Evolutionary conservation across 257 asterid genomes (phyloP), one percentile per base, ranked within the genome.

Genomic region (Solanum etuberosum): DNA sequence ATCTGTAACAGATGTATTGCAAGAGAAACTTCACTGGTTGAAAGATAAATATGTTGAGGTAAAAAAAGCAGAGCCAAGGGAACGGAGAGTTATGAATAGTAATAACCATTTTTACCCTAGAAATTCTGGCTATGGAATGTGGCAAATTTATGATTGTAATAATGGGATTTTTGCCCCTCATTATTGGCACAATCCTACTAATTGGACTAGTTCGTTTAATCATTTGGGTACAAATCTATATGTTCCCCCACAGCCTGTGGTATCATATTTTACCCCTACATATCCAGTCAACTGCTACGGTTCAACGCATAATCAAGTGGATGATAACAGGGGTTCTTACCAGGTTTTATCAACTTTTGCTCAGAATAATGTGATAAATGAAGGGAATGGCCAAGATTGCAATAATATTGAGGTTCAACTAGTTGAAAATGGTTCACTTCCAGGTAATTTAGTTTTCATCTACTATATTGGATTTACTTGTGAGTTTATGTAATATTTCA

Each of bases 21-120:
- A 43, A 3, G 57, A 16, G 6, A 61, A 7, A 4, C 78, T 15
- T 16, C 86, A 90, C 34, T 2, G 54, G 4, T 38, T 90, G 42
- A 18, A 10, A 1, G n/a, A 72, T 34, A 86, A 90, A 57, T 8
- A 5, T 13, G 92, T 90, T 71, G 92, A 90, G 63, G 88, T 84
- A 4, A 86, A 87, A 42, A 77, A 43, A 38, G 89, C 89, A 40
- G 83, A 25, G 40, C 65, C 40, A 80, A 80, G 38, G 40, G 40
- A 80, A 80, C 5, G 12, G 6, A 80, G 67, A 46, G 40, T 46
- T 43, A 18, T 27, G 27, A 11, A 80, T 80, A 38, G 42, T 38
- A 38, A 38, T 31, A 43, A 2, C 21, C 23, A 25, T 76, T n/a
- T 4, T 76, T n/a, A 40, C 34, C 37, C 83, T 23, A 43, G 5